Evolutionary conservation across 2,329 filamentous ascomycete genomes (phyloP), one percentile per base, ranked within the genome.

Genomic region (Penicillium crustosum): DNA sequence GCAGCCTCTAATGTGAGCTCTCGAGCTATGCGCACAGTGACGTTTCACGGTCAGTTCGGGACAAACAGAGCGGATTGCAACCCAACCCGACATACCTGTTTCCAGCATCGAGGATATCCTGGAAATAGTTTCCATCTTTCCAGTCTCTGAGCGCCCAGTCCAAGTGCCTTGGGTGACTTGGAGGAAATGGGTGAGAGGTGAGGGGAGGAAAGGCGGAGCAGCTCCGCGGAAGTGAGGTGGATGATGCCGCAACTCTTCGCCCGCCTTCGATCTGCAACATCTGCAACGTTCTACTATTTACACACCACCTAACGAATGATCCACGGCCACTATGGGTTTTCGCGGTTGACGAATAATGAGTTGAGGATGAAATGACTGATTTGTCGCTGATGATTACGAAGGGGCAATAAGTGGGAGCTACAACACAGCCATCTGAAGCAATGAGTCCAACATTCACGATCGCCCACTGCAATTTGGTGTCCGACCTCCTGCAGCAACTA

Each of bases 1-100:
- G 94, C 93, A 66, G 94, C 94, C 83, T 99, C 94, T 78, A 99
- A 87, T 57, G 94, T 99, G 73, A 99, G 88, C 78, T 97, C 94
- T 77, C 94, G 89, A 73, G 94, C 94, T 96, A 78, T 67, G 55
- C 52, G 58, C 58, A 64, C 60, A 58, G 55, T 61, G 49, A 62
- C 44, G 60, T 64, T 52, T 60, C 58, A 56, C 52, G 48, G 58
- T 65, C 58, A 64, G 62, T 53, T 58, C 44, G 50, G 43, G 44
- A 36, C 52, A 49, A 50, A 53, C 39, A 53, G 23, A 42, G 53
- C 48, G 42, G 43, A 33, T 27, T 51, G 29, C 38, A 36, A 43
- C 29, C 10, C 8, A 41, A 36, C 21, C 17, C 17, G 38, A 44
- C 84, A 70, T 83, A 96, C 93, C 92, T 78, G 90, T 94, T 82